phyloP scores from a whole-genome alignment of 108 stramenopile genomes.

The Cyclostephanos invisitatus region DNA sequence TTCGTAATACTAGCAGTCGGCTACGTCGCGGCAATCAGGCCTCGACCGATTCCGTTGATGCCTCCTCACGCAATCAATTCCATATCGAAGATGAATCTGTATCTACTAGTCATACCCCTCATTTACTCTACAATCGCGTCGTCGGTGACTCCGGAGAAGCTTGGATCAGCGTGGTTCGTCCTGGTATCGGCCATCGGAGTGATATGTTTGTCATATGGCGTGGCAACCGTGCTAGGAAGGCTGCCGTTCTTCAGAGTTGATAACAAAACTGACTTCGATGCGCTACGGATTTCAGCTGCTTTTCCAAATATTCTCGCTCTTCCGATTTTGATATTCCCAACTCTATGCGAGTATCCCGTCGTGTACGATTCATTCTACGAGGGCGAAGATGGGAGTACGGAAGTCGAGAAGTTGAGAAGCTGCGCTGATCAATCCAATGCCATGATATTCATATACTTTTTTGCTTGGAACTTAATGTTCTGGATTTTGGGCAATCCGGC shows the following conservation, averaged over 20 bases:
- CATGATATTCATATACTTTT: slow-evolving; percentile 78
- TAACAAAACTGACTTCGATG: slow-evolving; percentile 53
- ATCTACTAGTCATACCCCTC: slow-evolving; percentile 62
- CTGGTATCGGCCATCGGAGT: slow-evolving; percentile 56
- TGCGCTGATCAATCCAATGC: slow-evolving; percentile 63
- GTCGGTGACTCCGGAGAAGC: slow-evolving; percentile 49
- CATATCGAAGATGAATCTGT: slow-evolving; percentile 63
- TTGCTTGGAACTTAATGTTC: slow-evolving; percentile 62
- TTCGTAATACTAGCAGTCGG: slow-evolving; percentile 69
- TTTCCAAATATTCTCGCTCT: slow-evolving; percentile 76
- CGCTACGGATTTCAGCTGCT: slow-evolving; percentile 61
- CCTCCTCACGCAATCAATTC: slow-evolving; percentile 48
- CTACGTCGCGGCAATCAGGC: slow-evolving; percentile 54
- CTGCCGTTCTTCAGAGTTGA: slow-evolving; percentile 42
- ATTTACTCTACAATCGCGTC: slow-evolving; percentile 62
- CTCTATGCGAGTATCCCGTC: slow-evolving; percentile 71
- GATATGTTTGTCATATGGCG: slow-evolving; percentile 50
- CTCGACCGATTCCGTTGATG: slow-evolving; percentile 56
- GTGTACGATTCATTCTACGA: slow-evolving; percentile 57
- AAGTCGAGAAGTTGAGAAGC: slow-evolving; percentile 33
- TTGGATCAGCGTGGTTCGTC: slow-evolving; percentile 70
- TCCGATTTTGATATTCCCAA: slow-evolving; percentile 78
- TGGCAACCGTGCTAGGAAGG: slow-evolving; percentile 54
- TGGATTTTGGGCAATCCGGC: slow-evolving; percentile 63
- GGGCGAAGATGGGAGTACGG: slow-evolving; percentile 16